Base-by-base conservation (phyloP, 2,329 filamentous ascomycete genomes). In the Apiospora hydei region DNA sequence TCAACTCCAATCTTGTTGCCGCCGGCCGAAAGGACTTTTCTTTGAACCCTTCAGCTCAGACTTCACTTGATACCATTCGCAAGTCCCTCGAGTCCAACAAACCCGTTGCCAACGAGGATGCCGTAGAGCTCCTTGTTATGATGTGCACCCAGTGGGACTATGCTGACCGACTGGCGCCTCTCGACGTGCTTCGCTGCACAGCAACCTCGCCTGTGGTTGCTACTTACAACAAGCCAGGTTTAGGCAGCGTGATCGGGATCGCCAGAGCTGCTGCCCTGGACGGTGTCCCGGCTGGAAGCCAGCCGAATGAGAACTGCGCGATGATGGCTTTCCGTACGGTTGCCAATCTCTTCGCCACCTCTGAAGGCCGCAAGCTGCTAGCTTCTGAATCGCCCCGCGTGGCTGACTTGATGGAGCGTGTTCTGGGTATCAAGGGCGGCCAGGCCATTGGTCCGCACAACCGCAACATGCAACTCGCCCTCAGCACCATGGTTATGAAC, bases 241-340 rank as follows among this genome's bases (percentile, higher is more conserved):
- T 86, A 43, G 85, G 84, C 3, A 91, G 89, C 47, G 84, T 95
- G 16, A 83, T 98, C 8, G 85, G 91, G 46, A 81, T 86, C 7
- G 84, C 84, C 26, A 81, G 88, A 3, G 77, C 77, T 7, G 80
- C 80, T 61, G 76, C 83, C 49, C 73, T 86, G 74, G 75, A 81
- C 75, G 73, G 83, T 80, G 61, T 89, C 0, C 86, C 91, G 1
- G 90, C 92, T 70, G 87, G 90, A 11, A 81, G 83, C 5, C 83
- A 88, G 0, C 86, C 92, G 0, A 91, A 90, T 49, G 88, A 92
- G 70, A 98, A 98, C 82, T 94, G 94, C 75, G 89, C 90, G 14
- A 98, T 98, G 92, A 93, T 99, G 86, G 91, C 92, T 0, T 86
- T 94, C 16, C 93, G 96, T 4, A 89, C 92, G 18, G 87, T 98